Conservation (phyloP, 345 rosid genomes). For the Eutrema japonicum region DNA sequence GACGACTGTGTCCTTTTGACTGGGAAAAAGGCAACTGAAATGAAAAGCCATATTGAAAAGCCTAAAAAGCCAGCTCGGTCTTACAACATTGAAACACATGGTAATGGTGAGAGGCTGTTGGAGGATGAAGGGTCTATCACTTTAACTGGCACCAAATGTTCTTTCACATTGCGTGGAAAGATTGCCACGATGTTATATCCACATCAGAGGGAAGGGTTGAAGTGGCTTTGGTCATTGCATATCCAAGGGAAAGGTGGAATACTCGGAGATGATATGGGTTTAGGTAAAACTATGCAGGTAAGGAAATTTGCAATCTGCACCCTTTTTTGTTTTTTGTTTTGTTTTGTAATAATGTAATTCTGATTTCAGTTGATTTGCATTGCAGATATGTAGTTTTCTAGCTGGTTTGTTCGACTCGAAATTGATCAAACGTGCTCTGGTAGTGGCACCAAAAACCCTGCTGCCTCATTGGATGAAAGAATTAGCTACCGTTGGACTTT, state of each 20-base stretch:
- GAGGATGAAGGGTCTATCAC: conserved; percentile 55
- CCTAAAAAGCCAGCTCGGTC: conserved; percentile 43
- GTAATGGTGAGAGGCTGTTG: conserved; percentile 43
- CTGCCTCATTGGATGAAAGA: conserved; percentile 98
- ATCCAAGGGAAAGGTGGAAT: conserved; percentile 93
- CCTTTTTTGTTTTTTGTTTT: conserved; percentile 11
- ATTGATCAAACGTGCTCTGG: conserved; percentile 75
- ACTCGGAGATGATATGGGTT: conserved; percentile 97
- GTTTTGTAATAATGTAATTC: neutral
- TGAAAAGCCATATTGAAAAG: conserved; percentile 36
- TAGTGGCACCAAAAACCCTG: conserved; percentile 95
- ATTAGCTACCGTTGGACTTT: conserved; percentile 82
- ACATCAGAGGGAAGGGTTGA: conserved; percentile 89
- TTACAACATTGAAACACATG: conserved; percentile 44
- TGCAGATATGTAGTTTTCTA: conserved; percentile 89
- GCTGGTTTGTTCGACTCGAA: conserved; percentile 86
- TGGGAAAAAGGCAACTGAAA: conserved; percentile 41
- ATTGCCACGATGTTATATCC: conserved; percentile 73
- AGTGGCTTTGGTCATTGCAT: conserved; percentile 96
- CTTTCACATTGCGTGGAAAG: conserved; percentile 59
- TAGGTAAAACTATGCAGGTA: conserved; percentile 99
- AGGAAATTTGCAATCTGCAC: conserved; percentile 12
- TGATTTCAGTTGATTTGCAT: conserved; percentile 26
- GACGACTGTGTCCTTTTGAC: conserved; percentile 54
- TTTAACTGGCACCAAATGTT: conserved; percentile 54